A percentile compares a stretch with the other conserved stretches of the same genome.
These are phyloP conservation scores for Pleurotus tuber-regium DNA, from an alignment of 768 basidiomycete genomes.

Conservation along the genomic window DNA sequence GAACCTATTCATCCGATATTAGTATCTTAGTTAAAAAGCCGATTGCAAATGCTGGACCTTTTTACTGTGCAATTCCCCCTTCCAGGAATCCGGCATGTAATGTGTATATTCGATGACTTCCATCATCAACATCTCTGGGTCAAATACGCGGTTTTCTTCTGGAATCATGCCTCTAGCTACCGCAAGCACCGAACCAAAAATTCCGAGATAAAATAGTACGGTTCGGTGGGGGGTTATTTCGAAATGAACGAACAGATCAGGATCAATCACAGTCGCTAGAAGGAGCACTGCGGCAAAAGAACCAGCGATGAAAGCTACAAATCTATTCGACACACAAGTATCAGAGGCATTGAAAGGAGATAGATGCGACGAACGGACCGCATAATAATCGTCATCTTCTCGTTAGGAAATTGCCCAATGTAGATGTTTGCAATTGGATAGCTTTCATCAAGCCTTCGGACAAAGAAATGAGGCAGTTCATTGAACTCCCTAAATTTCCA, in stretches of 20 bases:
- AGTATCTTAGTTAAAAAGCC: slow-evolving; percentile 2
- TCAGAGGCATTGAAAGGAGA: background rate
- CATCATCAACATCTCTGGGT: slow-evolving; percentile 89
- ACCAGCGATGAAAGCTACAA: slow-evolving; percentile 93
- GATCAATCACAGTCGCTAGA: slow-evolving; percentile 88
- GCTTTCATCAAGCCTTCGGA: slow-evolving; percentile 80
- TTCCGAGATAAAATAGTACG: slow-evolving; percentile 86
- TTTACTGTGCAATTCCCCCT: slow-evolving; percentile 83
- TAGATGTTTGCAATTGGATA: slow-evolving; percentile 92
- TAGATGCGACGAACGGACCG: slow-evolving; percentile 56
- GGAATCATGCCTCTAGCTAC: slow-evolving; percentile 94
- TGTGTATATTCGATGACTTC: slow-evolving; percentile 94
- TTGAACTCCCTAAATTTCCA: slow-evolving; percentile 99
- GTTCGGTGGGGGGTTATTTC: slow-evolving; percentile 94
- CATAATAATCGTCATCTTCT: slow-evolving; percentile 85
- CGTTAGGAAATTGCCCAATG: slow-evolving; percentile 97
- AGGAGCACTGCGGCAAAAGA: slow-evolving; percentile 96
- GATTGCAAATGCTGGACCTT: slow-evolving; percentile 43
- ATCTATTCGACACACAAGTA: slow-evolving; percentile 43
- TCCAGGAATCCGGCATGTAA: slow-evolving; percentile 95
- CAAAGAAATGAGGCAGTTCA: slow-evolving; percentile 92
- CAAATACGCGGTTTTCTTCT: slow-evolving; percentile 90
- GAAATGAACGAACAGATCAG: slow-evolving; percentile 90
- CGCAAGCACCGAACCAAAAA: slow-evolving; percentile 87
- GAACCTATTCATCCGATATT: slow-evolving; percentile 50